Evolutionary conservation across 176 grass and related monocot species (phyloP).

Genomic region (Olyra latifolia): DNA sequence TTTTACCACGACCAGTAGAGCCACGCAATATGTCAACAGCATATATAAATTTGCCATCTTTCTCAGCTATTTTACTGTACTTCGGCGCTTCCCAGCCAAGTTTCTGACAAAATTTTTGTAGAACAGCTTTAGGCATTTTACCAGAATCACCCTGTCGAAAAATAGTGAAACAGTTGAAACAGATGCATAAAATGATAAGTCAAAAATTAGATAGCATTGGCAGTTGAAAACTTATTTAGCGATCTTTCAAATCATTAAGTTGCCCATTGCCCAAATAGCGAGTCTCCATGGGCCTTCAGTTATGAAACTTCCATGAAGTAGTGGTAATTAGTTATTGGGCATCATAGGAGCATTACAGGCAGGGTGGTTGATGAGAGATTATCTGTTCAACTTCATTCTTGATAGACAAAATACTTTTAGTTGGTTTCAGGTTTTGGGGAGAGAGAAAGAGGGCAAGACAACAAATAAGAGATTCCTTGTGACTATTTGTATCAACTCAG

Average conservation of each 20-base stretch:
- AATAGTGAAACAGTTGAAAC: conserved; percentile 21
- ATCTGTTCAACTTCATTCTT: conserved; percentile 1
- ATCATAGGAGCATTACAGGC: background rate
- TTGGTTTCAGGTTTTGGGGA: no score
- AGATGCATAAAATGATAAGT: conserved; percentile 26
- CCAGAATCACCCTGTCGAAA: conserved; percentile 61
- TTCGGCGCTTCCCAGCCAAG: conserved; percentile 95
- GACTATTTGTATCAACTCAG: background rate
- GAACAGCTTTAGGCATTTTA: conserved; percentile 79
- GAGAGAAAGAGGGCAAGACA: background rate
- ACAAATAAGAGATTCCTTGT: background rate
- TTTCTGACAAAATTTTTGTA: conserved; percentile 88
- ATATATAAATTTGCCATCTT: conserved; percentile 77
- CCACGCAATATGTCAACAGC: conserved; percentile 78
- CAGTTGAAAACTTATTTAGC: conserved; percentile 14
- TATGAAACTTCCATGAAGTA: background rate
- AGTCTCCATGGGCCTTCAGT: background rate
- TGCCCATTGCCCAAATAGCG: background rate
- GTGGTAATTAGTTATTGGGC: background rate
- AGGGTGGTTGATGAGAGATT: background rate
- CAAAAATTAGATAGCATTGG: conserved; percentile 18
- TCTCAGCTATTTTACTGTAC: conserved; percentile 83
- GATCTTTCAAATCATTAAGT: background rate
- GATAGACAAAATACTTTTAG: background rate
- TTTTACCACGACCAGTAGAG: conserved; percentile 86